Base-by-base conservation (phyloP, 495 filamentous ascomycete species). In the Halenospora varia region DNA sequence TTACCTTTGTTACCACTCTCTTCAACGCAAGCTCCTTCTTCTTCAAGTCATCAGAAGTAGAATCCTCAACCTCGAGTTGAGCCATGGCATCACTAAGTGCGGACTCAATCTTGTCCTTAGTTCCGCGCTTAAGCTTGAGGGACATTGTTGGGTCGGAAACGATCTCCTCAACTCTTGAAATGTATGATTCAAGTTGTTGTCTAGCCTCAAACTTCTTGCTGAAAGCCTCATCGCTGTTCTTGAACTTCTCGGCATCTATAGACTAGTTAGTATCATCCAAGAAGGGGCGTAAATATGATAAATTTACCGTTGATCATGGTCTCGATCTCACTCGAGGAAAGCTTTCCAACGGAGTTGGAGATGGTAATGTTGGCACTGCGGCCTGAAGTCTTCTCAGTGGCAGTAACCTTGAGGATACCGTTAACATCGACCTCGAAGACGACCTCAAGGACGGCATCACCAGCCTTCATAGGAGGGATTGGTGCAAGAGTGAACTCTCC, bases 361-460 rank as follows among this genome's bases (percentile, higher is more conserved):
- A 99, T 99, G 69, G 95, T 97, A 75, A 99, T 99, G 83, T 99
- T 99, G 73, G 94, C 94, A 68, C 82, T 92, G 67, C 95, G 90
- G 64, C 94, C 94, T 46, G 95, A 97, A 62, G 92, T 91, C 88
- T 99, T 99, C 82, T 99, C 94, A 40, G 92, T 96, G 62, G 94
- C 94, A 62, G 95, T 99, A 65, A 99, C 94, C 85, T 99, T 99
- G 68, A 99, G 87, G 74, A 99, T 97, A 86, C 94, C 94, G 79
- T 99, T 99, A 82, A 97, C 94, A 64, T 99, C 94, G 70, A 99
- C 94, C 79, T 99, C 94, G 76, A 99, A 97, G 70, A 97, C 92
- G 66, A 93, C 89, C 75, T 99, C 94, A 23, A 99, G 86, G 65
- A 96, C 93, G 63, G 94, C 90, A 71, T 99, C 95, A 68, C 94